Evolutionary conservation across 768 basidiomycete genomes (phyloP).

Genomic region (Phlebiopsis gigantea): DNA sequence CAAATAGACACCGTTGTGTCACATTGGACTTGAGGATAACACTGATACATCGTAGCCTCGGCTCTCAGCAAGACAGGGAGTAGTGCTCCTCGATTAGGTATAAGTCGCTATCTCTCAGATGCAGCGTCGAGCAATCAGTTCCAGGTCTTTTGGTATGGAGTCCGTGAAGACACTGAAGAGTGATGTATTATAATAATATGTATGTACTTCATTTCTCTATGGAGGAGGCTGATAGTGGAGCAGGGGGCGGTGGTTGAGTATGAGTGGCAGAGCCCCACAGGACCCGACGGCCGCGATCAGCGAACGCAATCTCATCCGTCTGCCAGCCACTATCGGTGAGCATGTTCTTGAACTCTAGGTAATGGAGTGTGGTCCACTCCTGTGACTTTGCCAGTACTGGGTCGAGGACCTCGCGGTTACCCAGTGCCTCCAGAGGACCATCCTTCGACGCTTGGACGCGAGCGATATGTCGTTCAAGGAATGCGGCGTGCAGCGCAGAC

Average conservation of each 20-base stretch:
- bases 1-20: no score
- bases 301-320: slow-evolving; percentile 23
- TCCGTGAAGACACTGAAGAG: not conserved
- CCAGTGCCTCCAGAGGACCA: not conserved
- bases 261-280: slow-evolving; percentile 15
- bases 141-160: no score
- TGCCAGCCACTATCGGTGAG: slow-evolving; percentile 20
- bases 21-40: no score
- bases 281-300: slow-evolving; percentile 23
- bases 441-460: not conserved
- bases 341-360: slow-evolving; percentile 15
- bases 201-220: not conserved
- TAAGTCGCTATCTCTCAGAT: no score
- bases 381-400: slow-evolving; percentile 11
- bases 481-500: slow-evolving; percentile 22
- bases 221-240: not conserved
- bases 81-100: no score
- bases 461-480: slow-evolving; percentile 7
- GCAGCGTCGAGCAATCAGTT: no score
- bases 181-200: not conserved
- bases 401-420: slow-evolving; percentile 3
- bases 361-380: slow-evolving; percentile 13
- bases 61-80: no score
- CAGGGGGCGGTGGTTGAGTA: not conserved
- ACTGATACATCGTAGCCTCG: no score